A percentile compares a stretch with the other conserved stretches of the same genome.
phyloP scores from a whole-genome alignment of 441 rosid genomes.

The Omphalea diandra region DNA sequence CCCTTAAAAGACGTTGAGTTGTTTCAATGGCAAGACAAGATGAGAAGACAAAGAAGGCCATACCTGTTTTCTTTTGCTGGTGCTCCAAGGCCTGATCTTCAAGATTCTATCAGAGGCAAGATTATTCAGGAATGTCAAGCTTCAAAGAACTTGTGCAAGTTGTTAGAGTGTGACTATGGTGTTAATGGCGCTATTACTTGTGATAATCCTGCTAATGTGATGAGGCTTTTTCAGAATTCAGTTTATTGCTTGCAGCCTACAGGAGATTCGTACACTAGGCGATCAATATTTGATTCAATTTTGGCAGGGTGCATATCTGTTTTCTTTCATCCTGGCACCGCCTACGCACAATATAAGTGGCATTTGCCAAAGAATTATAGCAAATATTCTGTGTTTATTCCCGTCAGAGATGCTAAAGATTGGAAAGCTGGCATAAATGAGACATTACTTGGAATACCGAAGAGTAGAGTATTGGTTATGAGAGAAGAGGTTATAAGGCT shows the following conservation, averaged over 20 bases:
- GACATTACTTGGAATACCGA: conserved; percentile 43
- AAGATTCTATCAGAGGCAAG: conserved; percentile 59
- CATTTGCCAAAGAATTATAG: conserved; percentile 59
- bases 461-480: conserved; percentile 42
- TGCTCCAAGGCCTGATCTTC: conserved; percentile 63
- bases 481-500: conserved; percentile 63
- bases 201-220: conserved; percentile 57
- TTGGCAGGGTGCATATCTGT: conserved; percentile 88
- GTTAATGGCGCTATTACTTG: conserved; percentile 56
- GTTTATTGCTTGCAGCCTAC: conserved; percentile 79
- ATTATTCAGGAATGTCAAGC: conserved; percentile 69
- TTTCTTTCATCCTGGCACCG: conserved; percentile 79
- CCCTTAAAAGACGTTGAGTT: conserved; percentile 52
- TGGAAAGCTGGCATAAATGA: conserved; percentile 51
- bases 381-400: conserved; percentile 65
- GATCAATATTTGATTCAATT: conserved; percentile 75
- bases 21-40: conserved; percentile 54
- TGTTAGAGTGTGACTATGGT: conserved; percentile 62
- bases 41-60: conserved; percentile 44
- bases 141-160: conserved; percentile 49
- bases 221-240: conserved; percentile 59
- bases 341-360: conserved; percentile 76
- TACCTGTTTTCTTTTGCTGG: conserved; percentile 78
- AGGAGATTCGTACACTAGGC: conserved; percentile 83
- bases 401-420: conserved; percentile 52